Evolutionary conservation across 106 monocot genomes (phyloP).

Genomic region (Ottelia alismoides): DNA sequence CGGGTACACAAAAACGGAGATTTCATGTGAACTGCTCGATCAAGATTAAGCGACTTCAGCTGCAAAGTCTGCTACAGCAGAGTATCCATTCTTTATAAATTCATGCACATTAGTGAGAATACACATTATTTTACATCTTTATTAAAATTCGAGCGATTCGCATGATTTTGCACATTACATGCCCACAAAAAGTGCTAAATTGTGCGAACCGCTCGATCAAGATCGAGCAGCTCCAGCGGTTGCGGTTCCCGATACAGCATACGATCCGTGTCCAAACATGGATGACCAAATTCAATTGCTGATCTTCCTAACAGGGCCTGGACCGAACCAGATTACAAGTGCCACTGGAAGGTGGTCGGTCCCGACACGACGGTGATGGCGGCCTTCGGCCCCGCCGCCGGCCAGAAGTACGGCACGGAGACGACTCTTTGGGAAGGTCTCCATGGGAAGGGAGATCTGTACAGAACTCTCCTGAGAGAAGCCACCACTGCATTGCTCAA

Average conservation of each 20-base stretch:
- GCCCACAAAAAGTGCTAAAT: background rate
- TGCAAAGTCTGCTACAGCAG: too few relatives aligned
- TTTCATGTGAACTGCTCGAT: too few relatives aligned
- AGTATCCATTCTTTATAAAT: too few relatives aligned
- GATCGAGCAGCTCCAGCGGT: background rate
- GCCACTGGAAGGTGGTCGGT: slow-evolving; percentile 16
- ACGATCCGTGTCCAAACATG: too few relatives aligned
- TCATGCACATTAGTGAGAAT: too few relatives aligned
- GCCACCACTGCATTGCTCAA: slow-evolving; percentile 15
- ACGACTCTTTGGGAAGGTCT: slow-evolving; percentile 13
- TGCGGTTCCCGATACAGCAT: background rate
- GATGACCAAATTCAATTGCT: background rate
- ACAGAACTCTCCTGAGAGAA: slow-evolving; percentile 18
- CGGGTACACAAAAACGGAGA: too few relatives aligned
- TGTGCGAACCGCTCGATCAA: background rate
- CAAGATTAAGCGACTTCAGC: too few relatives aligned
- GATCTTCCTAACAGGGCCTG: slow-evolving; percentile 10
- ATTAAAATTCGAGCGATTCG: too few relatives aligned
- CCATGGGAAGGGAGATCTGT: slow-evolving; percentile 10
- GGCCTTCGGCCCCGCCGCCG: slow-evolving; percentile 8
- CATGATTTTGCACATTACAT: too few relatives aligned
- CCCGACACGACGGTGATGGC: slow-evolving; percentile 10
- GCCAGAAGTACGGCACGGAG: slow-evolving; percentile 1
- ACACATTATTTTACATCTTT: too few relatives aligned
- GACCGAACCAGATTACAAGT: slow-evolving; percentile 3